Evolutionary conservation across 2,329 filamentous ascomycete species (phyloP).

Genomic region (Thielaviopsis cerberus): DNA sequence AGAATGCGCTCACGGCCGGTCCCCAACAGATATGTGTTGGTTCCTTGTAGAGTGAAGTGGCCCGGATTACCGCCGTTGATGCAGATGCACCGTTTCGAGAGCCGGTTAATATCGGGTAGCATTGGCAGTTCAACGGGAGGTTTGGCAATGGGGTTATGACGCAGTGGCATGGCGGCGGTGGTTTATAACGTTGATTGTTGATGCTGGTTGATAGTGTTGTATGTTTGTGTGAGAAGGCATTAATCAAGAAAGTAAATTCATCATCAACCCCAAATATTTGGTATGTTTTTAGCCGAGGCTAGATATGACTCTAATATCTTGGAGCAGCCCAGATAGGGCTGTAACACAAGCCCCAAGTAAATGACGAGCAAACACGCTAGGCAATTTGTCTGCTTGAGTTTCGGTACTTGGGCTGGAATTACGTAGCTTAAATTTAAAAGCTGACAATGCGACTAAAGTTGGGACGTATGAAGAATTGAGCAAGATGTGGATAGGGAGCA

Average conservation of each 20-base stretch:
- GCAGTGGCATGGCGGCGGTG: not conserved
- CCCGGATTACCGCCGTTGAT: conserved; percentile 81
- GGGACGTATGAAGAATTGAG: too few species aligned
- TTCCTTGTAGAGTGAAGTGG: conserved; percentile 60
- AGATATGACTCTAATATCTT: not conserved
- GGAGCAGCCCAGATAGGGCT: not conserved
- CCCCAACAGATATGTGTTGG: conserved; percentile 88
- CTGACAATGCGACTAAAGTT: too few species aligned
- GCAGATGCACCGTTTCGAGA: conserved; percentile 62
- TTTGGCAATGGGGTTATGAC: not conserved
- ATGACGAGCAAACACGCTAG: not conserved
- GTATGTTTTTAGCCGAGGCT: not conserved
- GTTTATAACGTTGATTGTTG: not conserved
- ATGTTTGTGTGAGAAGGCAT: not conserved
- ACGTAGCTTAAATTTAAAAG: too few species aligned
- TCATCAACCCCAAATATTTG: not conserved
- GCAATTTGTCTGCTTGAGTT: not conserved
- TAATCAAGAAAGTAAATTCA: not conserved
- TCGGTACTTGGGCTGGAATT: too few species aligned
- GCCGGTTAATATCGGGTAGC: conserved; percentile 55
- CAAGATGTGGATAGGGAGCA: too few species aligned
- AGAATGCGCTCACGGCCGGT: conserved; percentile 55
- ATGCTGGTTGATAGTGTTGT: not conserved
- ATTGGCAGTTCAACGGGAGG: conserved; percentile 31
- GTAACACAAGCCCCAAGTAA: not conserved